Conservation (phyloP, 2,329 filamentous ascomycete genomes). For the Arthrocladium fulminans region DNA sequence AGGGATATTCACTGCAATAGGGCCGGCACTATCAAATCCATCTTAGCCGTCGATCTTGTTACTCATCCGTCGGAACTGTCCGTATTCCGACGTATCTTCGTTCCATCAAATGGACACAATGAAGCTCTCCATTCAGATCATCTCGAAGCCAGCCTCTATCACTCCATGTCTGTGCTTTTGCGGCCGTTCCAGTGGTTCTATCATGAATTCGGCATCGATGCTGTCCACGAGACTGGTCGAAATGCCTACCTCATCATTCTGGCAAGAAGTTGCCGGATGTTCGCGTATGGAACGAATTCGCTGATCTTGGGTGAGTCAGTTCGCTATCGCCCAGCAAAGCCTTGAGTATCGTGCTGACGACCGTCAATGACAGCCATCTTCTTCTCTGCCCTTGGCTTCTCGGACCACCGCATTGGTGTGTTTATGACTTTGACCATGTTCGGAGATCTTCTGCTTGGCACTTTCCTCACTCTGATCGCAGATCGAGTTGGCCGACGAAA, state of each 20-base stretch:
- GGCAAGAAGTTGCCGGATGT: constrained; percentile 22
- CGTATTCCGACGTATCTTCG: too few relatives aligned
- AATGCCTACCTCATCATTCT: constrained; percentile 23
- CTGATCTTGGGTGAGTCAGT: constrained; percentile 20
- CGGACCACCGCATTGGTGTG: constrained; percentile 47
- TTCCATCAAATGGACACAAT: too few relatives aligned
- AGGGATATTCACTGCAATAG: too few relatives aligned
- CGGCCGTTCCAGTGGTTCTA: constrained; percentile 22
- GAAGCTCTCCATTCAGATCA: too few relatives aligned
- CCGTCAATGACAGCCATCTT: constrained; percentile 48
- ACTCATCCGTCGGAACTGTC: too few relatives aligned
- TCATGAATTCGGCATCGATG: constrained; percentile 22
- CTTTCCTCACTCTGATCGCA: constrained; percentile 50
- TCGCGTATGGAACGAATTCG: constrained; percentile 24
- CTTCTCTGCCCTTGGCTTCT: constrained; percentile 43
- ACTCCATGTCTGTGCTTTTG: constrained; percentile 12
- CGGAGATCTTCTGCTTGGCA: constrained; percentile 52
- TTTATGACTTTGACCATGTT: constrained; percentile 58
- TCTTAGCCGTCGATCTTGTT: too few relatives aligned
- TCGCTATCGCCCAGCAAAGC: not conserved
- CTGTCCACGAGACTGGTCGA: constrained; percentile 21
- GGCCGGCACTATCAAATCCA: too few relatives aligned
- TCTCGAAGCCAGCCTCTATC: too few relatives aligned
- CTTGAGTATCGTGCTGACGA: constrained; percentile 26
- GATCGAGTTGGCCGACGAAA: constrained; percentile 48